Conservation (phyloP, 31 red algal genomes). For the Asparagopsis taxiformis region DNA sequence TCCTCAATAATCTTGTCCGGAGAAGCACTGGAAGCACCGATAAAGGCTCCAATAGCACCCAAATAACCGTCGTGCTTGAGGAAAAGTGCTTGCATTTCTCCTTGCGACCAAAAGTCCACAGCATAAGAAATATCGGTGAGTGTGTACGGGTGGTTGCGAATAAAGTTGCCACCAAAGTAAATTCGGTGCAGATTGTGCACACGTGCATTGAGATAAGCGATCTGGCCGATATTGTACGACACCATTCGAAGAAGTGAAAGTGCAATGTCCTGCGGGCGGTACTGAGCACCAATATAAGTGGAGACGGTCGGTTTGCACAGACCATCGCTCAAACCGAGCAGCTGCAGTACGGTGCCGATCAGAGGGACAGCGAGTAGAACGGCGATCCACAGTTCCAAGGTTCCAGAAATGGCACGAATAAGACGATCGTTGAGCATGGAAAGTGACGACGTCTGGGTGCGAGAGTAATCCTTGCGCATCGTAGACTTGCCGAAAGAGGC, state of each 20-base stretch:
- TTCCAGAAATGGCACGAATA: constrained; percentile 48
- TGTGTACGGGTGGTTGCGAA: constrained; percentile 92
- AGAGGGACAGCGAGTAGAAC: constrained; percentile 56
- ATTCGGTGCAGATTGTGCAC: constrained; percentile 73
- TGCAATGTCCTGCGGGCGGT: constrained; percentile 82
- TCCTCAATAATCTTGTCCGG: constrained; percentile 9
- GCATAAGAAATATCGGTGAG: constrained; percentile 87
- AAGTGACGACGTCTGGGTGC: constrained; percentile 16
- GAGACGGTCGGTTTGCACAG: constrained; percentile 2
- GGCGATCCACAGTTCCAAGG: constrained; percentile 52
- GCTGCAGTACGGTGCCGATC: constrained; percentile 34
- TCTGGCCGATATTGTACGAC: constrained; percentile 96
- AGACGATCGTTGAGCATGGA: constrained; percentile 34
- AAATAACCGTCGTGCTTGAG: constrained; percentile 95
- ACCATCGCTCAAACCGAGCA: constrained; percentile 38
- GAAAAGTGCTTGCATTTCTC: constrained; percentile 87
- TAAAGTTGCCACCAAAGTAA: constrained; percentile 99
- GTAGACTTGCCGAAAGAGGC: constrained; percentile 97
- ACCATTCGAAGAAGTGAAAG: constrained; percentile 91
- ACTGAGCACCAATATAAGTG: constrained; percentile 50
- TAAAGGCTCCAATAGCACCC: constrained; percentile 90
- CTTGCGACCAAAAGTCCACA: constrained; percentile 89
- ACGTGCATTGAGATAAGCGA: constrained; percentile 89
- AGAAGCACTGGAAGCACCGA: constrained; percentile 70
- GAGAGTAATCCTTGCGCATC: constrained; percentile 51